Evolutionary conservation across 768 basidiomycete genomes (phyloP), one percentile per base, ranked within the genome.

Genomic region (Leccinum sublutescens): DNA sequence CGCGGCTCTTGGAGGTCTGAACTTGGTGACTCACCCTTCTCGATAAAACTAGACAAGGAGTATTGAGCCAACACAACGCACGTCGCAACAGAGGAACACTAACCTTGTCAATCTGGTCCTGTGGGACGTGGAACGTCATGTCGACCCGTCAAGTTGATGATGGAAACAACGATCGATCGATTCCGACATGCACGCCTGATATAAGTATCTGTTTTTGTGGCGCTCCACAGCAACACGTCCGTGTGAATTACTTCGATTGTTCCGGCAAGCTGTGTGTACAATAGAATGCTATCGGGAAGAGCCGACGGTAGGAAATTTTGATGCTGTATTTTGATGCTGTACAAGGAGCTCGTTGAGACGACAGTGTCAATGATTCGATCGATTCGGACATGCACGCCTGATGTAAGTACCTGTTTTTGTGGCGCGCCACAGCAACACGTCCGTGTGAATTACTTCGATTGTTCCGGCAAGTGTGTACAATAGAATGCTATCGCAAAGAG

Each of bases 21-120:
- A 40, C 36, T 45, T 49, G 38, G 17, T 21, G 11, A 67, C 80
- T 56, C 56, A 85, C 87, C 86, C 87, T 58, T 86, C 77, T 62
- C 72, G 73, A 68, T 83, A 73, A 67, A 88, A 87, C 85, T 88
- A 49, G 23, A 57, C 7, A 14, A 38, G 12, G 15, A 12, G 34
- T 2, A 0, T 10, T 38, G 31, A 51, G 40, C 43, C 15, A 23
- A 49, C 31, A 47, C 34, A 14, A 54, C 36, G n/a, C 40, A 43
- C n/a, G 40, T 43, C 40, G 17, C 21, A 34, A 29, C 17, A 7
- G 50, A 7, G 4, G 25, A 34, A 34, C 49, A 8, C 77, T 55
- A 27, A 82, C 87, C 80, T 85, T 77, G 60, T 84, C 74, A 19
- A 87, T 78, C 66, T 89, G 87, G 11, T 76, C 78, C 61, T 80